phyloP scores from a whole-genome alignment of 371 early-diverging fungal genomes.

The Neoconidiobolus thromboides region DNA sequence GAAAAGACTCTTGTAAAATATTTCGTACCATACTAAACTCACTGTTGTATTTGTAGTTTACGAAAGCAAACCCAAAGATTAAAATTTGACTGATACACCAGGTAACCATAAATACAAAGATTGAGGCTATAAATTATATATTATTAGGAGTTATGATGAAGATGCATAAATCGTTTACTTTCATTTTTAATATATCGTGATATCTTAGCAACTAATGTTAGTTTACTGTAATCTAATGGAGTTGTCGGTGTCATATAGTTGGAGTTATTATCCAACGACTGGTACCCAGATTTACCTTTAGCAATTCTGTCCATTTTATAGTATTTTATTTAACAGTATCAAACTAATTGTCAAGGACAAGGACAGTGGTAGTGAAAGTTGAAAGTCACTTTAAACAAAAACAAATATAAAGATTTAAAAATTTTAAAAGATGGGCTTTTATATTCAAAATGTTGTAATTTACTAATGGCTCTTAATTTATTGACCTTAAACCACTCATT shows the following conservation, averaged over 20 bases:
- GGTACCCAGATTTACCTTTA: not conserved
- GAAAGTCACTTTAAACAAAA: not conserved
- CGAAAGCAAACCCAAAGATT: slow-evolving; percentile 5
- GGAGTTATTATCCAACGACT: not conserved
- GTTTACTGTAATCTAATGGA: not conserved
- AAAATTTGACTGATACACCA: slow-evolving; percentile 3
- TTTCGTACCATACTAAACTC: slow-evolving; percentile 1
- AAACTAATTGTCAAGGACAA: not conserved
- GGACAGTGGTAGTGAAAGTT: not conserved
- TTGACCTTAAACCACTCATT: not conserved
- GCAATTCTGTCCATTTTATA: not conserved
- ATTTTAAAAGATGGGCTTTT: not conserved
- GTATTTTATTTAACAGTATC: not conserved
- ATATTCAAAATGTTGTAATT: no score
- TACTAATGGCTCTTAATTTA: not conserved
- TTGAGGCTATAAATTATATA: not conserved
- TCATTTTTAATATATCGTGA: not conserved
- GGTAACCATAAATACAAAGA: not conserved
- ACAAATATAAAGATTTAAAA: not conserved
- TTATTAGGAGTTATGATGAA: not conserved
- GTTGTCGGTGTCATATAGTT: not conserved
- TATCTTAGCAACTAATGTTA: not conserved
- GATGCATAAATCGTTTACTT: not conserved
- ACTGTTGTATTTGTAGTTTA: slow-evolving; percentile 1
- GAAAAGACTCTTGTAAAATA: not conserved